These are phyloP conservation scores for Fusarium sp. DNA, from an alignment of 2,329 filamentous ascomycete species.

Conservation along the genomic window DNA sequence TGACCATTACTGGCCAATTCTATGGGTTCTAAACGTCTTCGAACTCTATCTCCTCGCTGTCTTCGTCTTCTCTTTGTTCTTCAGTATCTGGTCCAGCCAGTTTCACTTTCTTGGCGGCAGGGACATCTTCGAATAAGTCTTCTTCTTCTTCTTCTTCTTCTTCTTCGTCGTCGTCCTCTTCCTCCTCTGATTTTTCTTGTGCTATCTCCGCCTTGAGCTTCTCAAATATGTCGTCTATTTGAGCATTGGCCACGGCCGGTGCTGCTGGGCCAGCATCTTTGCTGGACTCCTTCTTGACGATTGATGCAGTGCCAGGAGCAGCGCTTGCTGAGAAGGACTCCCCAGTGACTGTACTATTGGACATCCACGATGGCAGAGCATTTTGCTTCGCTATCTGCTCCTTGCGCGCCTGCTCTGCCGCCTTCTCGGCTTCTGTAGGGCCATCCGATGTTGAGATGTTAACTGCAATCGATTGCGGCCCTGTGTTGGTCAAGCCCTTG, in stretches of 20 bases:
- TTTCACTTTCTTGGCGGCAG: constrained; percentile 68
- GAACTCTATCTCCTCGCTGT: constrained; percentile 63
- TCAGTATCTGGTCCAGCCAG: constrained; percentile 50
- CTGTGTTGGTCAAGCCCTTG: constrained; percentile 71
- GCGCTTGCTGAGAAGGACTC: constrained; percentile 60
- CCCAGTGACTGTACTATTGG: constrained; percentile 72
- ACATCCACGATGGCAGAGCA: constrained; percentile 75
- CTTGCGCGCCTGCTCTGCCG: constrained; percentile 69
- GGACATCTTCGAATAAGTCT: constrained; percentile 57
- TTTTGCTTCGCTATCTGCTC: constrained; percentile 74
- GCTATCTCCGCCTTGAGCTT: constrained; percentile 69
- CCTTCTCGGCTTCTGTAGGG: constrained; percentile 71
- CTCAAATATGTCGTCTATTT: constrained; percentile 73
- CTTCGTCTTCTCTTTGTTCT: constrained; percentile 53
- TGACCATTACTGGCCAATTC: not conserved
- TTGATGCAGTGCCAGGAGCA: constrained; percentile 6
- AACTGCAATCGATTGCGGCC: constrained; percentile 73
- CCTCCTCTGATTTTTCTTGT: constrained; percentile 45
- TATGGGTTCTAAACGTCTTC: constrained; percentile 58
- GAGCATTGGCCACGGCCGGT: constrained; percentile 60
- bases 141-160: constrained; percentile 46
- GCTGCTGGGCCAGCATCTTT: constrained; percentile 54
- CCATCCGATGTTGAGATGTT: constrained; percentile 73
- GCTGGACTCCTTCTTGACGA: constrained; percentile 51
- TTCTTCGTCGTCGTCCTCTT: constrained; percentile 50